Evolutionary conservation across 345 rosid genomes (phyloP).

Genomic region (Rhodamnia rubescens): DNA sequence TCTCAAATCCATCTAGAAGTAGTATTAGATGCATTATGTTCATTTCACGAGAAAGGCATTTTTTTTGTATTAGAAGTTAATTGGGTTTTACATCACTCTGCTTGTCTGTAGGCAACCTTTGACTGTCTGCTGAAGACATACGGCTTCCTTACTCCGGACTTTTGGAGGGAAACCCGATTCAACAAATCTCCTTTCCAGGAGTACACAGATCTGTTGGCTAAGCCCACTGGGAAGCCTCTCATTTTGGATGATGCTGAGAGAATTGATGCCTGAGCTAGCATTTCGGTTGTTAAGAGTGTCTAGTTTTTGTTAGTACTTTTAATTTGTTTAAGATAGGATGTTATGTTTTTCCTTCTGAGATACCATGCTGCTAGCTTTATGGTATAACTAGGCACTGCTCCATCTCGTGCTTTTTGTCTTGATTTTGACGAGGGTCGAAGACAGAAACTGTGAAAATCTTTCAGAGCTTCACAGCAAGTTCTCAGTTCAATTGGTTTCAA

Average conservation of each 20-base stretch:
- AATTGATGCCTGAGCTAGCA: conserved; percentile 11
- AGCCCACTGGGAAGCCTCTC: conserved; percentile 21
- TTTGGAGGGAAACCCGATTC: conserved; percentile 45
- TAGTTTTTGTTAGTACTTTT: conserved; percentile 1
- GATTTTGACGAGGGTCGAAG: neutral
- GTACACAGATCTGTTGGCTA: conserved; percentile 38
- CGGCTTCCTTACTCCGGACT: conserved; percentile 52
- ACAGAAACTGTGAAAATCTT: neutral
- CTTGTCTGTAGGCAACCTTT: conserved; percentile 34
- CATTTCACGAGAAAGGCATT: neutral
- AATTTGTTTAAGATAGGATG: neutral
- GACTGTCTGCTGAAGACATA: conserved; percentile 46
- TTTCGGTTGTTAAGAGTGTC: neutral
- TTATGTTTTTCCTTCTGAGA: neutral
- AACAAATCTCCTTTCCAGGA: conserved; percentile 43
- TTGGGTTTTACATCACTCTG: neutral
- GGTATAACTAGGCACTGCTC: neutral
- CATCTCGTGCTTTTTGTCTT: neutral
- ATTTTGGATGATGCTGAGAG: conserved; percentile 16
- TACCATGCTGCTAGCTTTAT: neutral
- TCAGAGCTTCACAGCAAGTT: neutral
- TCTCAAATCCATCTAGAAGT: neutral
- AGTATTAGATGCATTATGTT: neutral
- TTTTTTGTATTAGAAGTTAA: neutral
- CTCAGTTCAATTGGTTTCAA: neutral